Evolutionary conservation across 768 basidiomycete genomes (phyloP), one percentile per base, ranked within the genome.

Genomic region (Agaricus sinodeliciosus): DNA sequence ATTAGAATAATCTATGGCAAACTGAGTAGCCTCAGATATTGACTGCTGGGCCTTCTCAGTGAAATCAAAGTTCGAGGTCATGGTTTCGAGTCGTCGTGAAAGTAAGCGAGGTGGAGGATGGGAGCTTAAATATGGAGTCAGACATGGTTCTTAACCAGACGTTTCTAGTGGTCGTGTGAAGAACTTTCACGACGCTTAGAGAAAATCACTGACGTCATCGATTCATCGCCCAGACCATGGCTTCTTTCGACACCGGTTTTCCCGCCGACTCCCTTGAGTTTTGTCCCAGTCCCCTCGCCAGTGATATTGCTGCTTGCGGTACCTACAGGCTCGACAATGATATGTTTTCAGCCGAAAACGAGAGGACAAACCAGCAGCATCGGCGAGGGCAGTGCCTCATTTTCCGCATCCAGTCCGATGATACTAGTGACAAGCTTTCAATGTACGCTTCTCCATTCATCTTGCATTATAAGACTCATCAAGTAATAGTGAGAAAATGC

Each of bases 191-290:
- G 51, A 27, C 42, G 5, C 28, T 28, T 46, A 39, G 45, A 22
- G 44, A 45, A 51, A 51, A 13, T 11, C 15, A 37, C 6, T 54
- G 52, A 54, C 52, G 45, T 54, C 52, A 53, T 34, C 31, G 13
- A 28, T 25, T 54, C 52, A 53, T 34, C 31, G 13, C 27, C 35
- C 5, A 25, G 12, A 12, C 35, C 22, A 55, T 60, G 59, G 44
- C 49, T 18, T 45, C 58, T 1, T 65, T 72, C 48, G 82, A 91
- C 66, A 95, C 93, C 1, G 67, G 72, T n/a, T 85, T 81, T 61
- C 92, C 92, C 9, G 94, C 93, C 18, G 94, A 96, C 67, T 82
- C 87, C 9, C 76, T 93, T 50, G 96, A 98, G 61, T 97, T 94
- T 65, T 94, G 90, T 59, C 94, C 94, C 4, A 78, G 79, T 51